These are phyloP conservation scores for Haplosporangium sp. DNA, from an alignment of 371 early-diverging fungal species.

Conservation along the genomic window DNA sequence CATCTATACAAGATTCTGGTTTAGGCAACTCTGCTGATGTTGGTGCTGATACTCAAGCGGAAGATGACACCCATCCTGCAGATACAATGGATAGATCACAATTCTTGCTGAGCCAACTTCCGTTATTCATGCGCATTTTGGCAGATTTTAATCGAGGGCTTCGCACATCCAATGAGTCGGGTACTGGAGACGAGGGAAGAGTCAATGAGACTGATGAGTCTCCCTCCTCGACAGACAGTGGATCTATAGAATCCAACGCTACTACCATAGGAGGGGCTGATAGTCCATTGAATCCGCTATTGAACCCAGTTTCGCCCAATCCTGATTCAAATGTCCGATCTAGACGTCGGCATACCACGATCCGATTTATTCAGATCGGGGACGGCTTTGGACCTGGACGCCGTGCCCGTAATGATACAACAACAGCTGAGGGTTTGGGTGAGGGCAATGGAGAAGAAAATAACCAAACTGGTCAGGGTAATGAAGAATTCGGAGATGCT, in stretches of 20 bases:
- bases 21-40: not conserved
- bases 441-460: conserved; percentile 7
- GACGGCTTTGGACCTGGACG: conserved; percentile 12
- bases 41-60: not conserved
- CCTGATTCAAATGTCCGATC: conserved; percentile 11
- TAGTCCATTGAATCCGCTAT: not conserved
- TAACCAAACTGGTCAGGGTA: not conserved
- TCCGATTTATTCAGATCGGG: conserved; percentile 46
- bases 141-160: conserved; percentile 31
- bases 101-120: conserved; percentile 34
- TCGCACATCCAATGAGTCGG: not conserved
- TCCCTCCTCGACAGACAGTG: not conserved
- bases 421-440: not conserved
- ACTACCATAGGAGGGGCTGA: conserved; percentile 3
- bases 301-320: not conserved
- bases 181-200: not conserved
- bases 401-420: conserved; percentile 6
- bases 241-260: not conserved
- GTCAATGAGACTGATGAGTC: not conserved
- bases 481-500: conserved; percentile 30
- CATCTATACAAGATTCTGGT: not conserved
- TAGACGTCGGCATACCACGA: conserved; percentile 31
- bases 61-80: not conserved
- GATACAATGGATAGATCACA: conserved; percentile 21
- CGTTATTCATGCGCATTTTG: conserved; percentile 35